Evolutionary conservation across 2,329 filamentous ascomycete species (phyloP), one percentile per base, ranked within the genome.

Genomic region (Ascochyta pisi): DNA sequence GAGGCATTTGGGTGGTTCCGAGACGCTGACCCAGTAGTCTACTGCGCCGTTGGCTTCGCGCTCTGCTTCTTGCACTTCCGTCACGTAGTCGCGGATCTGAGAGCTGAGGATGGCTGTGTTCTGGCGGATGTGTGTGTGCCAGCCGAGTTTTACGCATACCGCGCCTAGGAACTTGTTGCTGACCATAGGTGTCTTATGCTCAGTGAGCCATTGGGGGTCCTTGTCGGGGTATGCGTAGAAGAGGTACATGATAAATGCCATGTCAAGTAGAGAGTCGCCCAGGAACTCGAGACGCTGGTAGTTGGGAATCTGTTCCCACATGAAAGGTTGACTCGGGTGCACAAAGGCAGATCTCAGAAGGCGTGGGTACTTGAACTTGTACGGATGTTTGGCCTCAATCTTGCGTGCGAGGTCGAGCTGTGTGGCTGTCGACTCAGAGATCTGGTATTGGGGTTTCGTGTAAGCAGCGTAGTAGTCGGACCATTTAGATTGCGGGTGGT

Each of bases 151-250:
- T 3, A 96, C 91, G 56, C 89, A 89, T 3, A 98, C 80, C 16
- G 88, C 91, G 1, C 90, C 92, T 1, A 97, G 83, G 70, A 98
- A 99, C 58, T 93, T 92, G 78, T 99, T 99, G 49, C 91, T 95
- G 0, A 95, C 93, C 91, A 99, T 97, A n/a, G 93, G 92, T 88
- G 96, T 97, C 78, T 98, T 98, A 82, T 98, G 94, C 76, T 98
- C 95, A 0, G 95, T 98, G 56, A 99, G 82, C 94, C 94, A 98
- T 73, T 98, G 93, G 0, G 95, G 94, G 68, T 96, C 92, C 54
- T 89, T 90, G 47, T 85, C 80, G 0, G 92, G 92, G 65, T 90
- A 92, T 3, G 81, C 82, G 63, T 87, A 83, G 77, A 92, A 98
- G 4, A 99, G 82, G 65, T 91, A 87, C 65, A 93, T 89, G 50